Percentiles rank a stretch among this genome's conserved stretches.
Evolutionary conservation across 2,329 filamentous ascomycete genomes (phyloP).

Genomic region (Pseudopyricularia javanii): DNA sequence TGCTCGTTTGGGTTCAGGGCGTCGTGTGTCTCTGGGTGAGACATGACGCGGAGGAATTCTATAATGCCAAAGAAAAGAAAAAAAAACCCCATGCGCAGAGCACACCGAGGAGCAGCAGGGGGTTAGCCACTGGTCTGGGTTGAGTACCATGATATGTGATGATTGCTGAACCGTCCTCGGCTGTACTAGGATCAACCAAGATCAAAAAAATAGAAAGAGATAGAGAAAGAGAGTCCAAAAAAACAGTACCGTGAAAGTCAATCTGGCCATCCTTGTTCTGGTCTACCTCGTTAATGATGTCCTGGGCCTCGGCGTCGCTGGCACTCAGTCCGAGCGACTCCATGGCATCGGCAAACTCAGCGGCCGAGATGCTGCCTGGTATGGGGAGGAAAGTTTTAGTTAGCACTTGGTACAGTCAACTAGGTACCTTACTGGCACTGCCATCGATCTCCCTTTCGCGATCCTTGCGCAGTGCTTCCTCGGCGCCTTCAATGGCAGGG

Average conservation of each 20-base stretch:
- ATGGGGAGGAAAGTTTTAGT: neutral
- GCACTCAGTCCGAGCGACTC: constrained; percentile 50
- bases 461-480: too few relatives aligned
- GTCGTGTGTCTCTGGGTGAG: constrained; percentile 46
- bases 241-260: constrained; percentile 43
- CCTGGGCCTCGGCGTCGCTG: constrained; percentile 48
- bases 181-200: too few relatives aligned
- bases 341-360: constrained; percentile 53
- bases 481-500: too few relatives aligned
- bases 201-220: too few relatives aligned
- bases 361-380: constrained; percentile 49
- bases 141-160: too few relatives aligned
- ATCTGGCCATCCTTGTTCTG: constrained; percentile 53
- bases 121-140: too few relatives aligned
- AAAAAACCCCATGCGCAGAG: too few relatives aligned
- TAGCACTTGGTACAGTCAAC: neutral
- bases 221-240: neutral
- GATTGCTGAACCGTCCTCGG: too few relatives aligned
- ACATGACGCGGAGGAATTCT: constrained; percentile 59
- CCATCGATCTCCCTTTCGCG: too few relatives aligned
- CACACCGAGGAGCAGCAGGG: too few relatives aligned
- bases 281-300: constrained; percentile 57
- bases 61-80: too few relatives aligned
- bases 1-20: constrained; percentile 12
- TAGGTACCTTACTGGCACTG: neutral